A percentile compares a stretch with the other conserved stretches of the same genome.
phyloP scores from a whole-genome alignment of 768 basidiomycete species.

The Lentinula sp. region DNA sequence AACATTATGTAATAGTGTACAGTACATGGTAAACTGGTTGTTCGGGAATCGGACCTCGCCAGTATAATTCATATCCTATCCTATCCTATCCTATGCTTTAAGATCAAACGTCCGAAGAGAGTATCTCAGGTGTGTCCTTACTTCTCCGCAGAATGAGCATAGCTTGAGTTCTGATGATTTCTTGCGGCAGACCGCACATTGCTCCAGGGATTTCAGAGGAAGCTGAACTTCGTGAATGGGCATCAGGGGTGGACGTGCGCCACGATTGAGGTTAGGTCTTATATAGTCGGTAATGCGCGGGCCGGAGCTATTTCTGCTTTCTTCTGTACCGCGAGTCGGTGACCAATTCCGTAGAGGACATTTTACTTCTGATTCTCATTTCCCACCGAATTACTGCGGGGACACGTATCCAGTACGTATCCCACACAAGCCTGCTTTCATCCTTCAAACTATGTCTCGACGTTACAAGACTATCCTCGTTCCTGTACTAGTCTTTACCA shows the following conservation, averaged over 20 bases:
- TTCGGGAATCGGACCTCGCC: too few species aligned
- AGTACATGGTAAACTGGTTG: too few species aligned
- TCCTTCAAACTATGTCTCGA: background rate
- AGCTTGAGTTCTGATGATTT: background rate
- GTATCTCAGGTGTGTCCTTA: background rate
- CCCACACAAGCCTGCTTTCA: background rate
- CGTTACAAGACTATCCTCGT: conserved; percentile 24
- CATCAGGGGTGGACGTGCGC: background rate
- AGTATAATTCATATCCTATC: too few species aligned
- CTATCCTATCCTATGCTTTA: background rate
- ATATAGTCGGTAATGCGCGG: background rate
- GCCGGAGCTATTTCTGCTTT: background rate
- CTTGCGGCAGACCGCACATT: background rate
- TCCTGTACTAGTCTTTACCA: conserved; percentile 23
- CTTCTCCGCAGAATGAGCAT: background rate
- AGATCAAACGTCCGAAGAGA: background rate
- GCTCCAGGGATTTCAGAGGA: background rate
- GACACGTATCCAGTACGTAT: background rate
- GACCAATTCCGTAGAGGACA: background rate
- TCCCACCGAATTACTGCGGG: background rate
- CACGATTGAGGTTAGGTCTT: background rate
- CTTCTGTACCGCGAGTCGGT: conserved; percentile 2
- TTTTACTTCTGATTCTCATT: background rate
- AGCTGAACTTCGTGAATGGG: background rate
- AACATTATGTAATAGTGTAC: too few species aligned